Evolutionary conservation across 73 alveolate genomes (phyloP), one percentile per base, ranked within the genome.

Genomic region (Paramecium pentaurelia): DNA sequence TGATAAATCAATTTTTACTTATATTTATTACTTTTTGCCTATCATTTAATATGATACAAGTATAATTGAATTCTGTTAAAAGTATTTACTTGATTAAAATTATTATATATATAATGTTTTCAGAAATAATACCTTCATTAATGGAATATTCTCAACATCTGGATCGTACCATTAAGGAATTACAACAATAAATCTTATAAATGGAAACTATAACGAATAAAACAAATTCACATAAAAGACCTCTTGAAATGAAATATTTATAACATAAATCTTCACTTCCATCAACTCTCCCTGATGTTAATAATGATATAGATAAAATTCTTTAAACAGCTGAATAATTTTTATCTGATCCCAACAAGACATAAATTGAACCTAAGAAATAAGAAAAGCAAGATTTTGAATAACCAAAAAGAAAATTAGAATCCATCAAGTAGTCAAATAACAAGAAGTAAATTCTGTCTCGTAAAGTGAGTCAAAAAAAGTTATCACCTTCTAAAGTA

Each of bases 241-340:
- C 91, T 8, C 58, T 45, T 14, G 91, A 80, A 25, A 25, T 47
- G 73, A 80, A 80, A 47, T 75, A 38, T 38, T 16, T 47, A 11
- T 25, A 22, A 80, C 71, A 42, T 16, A 80, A 80, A 47, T 32
- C 91, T 0, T 47, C 75, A 40, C 30, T 42, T 42, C 71, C 71
- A 44, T 27, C 71, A 3, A 47, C 71, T 27, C 20, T 80, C 8
- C 47, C 47, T 9, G 91, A 80, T 0, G 12, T 80, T 12, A 80
- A 42, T 80, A 44, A 25, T 32, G 91, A 80, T 36, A 80, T 80
- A 4, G 91, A 80, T 16, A 80, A 49, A 20, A 80, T 80, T 25
- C 25, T 80, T 11, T 38, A 27, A 12, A 49, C 91, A 44, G 91
- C 91, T 42, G 91, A 80, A 45, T 9, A 80, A 80, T 80, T 80